These are phyloP conservation scores for Magnolia changhungtana DNA, from an alignment of 164 flowering plant genomes.

Conservation along the genomic window DNA sequence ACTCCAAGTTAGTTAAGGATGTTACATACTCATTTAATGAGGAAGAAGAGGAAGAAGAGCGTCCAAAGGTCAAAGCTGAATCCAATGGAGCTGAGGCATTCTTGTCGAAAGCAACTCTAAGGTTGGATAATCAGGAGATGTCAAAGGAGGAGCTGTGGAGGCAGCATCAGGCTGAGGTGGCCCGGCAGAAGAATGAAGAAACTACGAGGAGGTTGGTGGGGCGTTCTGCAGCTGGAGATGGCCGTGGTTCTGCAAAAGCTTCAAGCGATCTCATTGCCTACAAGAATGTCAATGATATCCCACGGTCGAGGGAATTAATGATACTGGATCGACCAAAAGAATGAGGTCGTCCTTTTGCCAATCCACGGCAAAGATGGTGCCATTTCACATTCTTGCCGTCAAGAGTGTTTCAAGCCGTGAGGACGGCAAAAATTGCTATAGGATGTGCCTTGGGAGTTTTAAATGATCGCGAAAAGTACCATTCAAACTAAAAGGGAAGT, in stretches of 20 bases:
- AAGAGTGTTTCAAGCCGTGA: conserved; percentile 66
- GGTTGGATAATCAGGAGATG: conserved; percentile 65
- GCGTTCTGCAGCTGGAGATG: conserved; percentile 36
- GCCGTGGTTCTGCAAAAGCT: conserved; percentile 22
- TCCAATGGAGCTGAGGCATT: too few species aligned
- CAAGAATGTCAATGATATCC: conserved; percentile 61
- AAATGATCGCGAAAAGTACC: too few species aligned
- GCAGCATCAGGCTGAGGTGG: conserved; percentile 87
- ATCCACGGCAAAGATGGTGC: conserved; percentile 76
- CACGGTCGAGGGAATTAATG: conserved; percentile 55
- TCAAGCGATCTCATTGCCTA: conserved; percentile 59
- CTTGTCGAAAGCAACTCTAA: too few species aligned
- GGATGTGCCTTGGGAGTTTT: too few species aligned
- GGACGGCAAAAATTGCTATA: conserved; percentile 50
- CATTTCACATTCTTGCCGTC: conserved; percentile 72
- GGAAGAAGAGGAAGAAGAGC: too few species aligned
- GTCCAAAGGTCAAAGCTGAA: too few species aligned
- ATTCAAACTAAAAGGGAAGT: too few species aligned
- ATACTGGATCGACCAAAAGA: conserved; percentile 85
- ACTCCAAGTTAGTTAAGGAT: too few species aligned
- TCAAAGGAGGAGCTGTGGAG: conserved; percentile 71
- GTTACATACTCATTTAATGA: too few species aligned
- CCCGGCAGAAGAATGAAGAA: conserved; percentile 83
- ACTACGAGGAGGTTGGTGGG: conserved; percentile 80
- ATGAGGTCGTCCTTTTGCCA: conserved; percentile 73